Evolutionary conservation across 2,329 filamentous ascomycete genomes (phyloP).

Genomic region (Colletotrichum gigasporum): DNA sequence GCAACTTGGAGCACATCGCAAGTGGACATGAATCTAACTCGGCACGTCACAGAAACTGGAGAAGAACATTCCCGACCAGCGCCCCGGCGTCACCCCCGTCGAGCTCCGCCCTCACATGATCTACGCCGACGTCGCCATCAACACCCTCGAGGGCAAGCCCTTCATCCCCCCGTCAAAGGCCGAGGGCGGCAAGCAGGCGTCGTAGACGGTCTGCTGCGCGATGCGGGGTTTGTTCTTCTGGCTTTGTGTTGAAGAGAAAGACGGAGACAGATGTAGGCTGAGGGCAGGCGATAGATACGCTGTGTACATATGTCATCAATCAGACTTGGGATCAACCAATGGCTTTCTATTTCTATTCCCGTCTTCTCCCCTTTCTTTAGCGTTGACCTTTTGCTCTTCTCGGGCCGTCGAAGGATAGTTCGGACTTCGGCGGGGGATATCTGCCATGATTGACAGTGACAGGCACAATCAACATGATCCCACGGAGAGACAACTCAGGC

Average conservation of each 20-base stretch:
- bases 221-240: neutral
- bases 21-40: neutral
- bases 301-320: conserved; percentile 36
- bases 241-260: conserved; percentile 17
- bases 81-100: conserved; percentile 75
- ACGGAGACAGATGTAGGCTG: conserved; percentile 23
- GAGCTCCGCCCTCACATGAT: conserved; percentile 75
- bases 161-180: conserved; percentile 42
- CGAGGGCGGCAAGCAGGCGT: conserved; percentile 31
- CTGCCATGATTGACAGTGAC: too few relatives aligned
- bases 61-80: conserved; percentile 81
- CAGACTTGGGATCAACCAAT: conserved; percentile 27
- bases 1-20: too few relatives aligned
- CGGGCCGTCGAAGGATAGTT: too few relatives aligned
- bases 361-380: neutral
- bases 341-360: neutral
- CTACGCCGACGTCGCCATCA: conserved; percentile 63
- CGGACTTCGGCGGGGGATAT: too few relatives aligned
- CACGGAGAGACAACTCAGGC: too few relatives aligned
- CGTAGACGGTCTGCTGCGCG: neutral
- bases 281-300: conserved; percentile 28
- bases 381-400: neutral
- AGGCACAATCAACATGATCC: too few relatives aligned
- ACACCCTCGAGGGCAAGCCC: conserved; percentile 53
- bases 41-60: conserved; percentile 73